phyloP scores from a whole-genome alignment of 192 early-diverging fungal genomes.

The Blastocladiella britannica region DNA sequence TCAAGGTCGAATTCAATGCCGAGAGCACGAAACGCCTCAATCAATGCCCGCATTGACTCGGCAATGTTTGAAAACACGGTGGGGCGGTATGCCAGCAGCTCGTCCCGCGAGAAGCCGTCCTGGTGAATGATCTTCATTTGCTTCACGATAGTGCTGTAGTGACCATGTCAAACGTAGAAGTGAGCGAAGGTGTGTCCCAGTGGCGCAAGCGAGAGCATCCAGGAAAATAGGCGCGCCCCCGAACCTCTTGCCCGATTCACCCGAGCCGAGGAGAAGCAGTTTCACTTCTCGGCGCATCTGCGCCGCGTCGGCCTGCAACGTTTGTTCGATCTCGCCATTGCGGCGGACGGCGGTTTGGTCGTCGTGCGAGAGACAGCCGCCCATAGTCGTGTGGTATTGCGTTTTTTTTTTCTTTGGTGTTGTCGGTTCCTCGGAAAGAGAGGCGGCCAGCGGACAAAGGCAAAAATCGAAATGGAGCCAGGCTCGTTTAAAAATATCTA shows the following conservation, averaged over 20 bases:
- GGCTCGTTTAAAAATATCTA: too few relatives aligned
- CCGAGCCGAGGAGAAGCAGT: slow-evolving; percentile 40
- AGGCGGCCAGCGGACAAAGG: too few relatives aligned
- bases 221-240: not conserved
- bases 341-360: slow-evolving; percentile 21
- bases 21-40: slow-evolving; percentile 9
- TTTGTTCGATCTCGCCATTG: slow-evolving; percentile 31
- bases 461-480: too few relatives aligned
- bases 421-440: too few relatives aligned
- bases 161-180: too few relatives aligned
- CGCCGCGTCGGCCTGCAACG: slow-evolving; percentile 27
- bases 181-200: not conserved
- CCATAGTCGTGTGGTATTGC: too few relatives aligned
- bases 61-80: slow-evolving; percentile 28
- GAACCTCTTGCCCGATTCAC: slow-evolving; percentile 70
- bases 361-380: slow-evolving; percentile 26
- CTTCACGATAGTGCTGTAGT: slow-evolving; percentile 82
- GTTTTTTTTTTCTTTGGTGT: too few relatives aligned
- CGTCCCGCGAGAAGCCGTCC: slow-evolving; percentile 59
- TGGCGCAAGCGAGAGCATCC: not conserved
- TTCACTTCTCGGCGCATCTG: slow-evolving; percentile 27
- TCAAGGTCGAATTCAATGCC: slow-evolving; percentile 6
- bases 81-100: slow-evolving; percentile 43
- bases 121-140: slow-evolving; percentile 97
- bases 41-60: slow-evolving; percentile 23